These are phyloP conservation scores for Pestalotiopsis sp. DNA, from an alignment of 2,329 filamentous ascomycete species.

Conservation along the genomic window DNA sequence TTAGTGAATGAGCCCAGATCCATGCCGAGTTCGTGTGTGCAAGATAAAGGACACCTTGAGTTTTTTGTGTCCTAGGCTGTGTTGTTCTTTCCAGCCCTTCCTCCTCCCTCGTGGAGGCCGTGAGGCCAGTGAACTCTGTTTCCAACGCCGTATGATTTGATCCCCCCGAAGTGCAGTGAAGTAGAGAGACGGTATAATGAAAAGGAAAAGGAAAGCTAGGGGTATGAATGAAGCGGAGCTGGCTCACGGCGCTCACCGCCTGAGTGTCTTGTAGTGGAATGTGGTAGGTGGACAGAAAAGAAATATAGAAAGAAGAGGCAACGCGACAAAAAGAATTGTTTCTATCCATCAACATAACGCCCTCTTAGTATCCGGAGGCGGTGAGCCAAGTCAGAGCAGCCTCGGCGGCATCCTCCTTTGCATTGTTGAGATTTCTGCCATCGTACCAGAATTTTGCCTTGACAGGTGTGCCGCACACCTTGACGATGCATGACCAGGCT, in stretches of 20 bases:
- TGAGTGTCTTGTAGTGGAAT: background rate
- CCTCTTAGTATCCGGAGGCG: background rate
- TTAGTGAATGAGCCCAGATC: background rate
- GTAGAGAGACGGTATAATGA: background rate
- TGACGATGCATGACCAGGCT: conserved; percentile 84
- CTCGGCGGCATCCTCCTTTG: conserved; percentile 89
- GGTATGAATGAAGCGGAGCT: background rate
- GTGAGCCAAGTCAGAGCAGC: conserved; percentile 67
- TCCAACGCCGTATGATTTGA: background rate
- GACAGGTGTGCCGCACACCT: conserved; percentile 66
- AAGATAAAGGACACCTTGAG: background rate
- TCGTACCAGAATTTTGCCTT: conserved; percentile 90
- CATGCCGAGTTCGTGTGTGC: background rate
- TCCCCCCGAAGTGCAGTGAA: background rate
- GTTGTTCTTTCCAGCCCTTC: background rate
- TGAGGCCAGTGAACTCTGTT: conserved; percentile 1
- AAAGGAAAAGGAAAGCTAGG: background rate
- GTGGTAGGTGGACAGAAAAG: background rate
- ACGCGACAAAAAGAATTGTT: background rate
- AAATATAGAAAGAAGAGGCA: background rate
- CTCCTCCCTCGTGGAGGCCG: background rate
- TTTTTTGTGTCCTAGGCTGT: background rate
- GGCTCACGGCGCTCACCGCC: background rate
- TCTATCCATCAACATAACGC: background rate
- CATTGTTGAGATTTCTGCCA: conserved; percentile 83